Conservation (phyloP, 2,329 filamentous ascomycete species). For the Exophiala spinifera region DNA sequence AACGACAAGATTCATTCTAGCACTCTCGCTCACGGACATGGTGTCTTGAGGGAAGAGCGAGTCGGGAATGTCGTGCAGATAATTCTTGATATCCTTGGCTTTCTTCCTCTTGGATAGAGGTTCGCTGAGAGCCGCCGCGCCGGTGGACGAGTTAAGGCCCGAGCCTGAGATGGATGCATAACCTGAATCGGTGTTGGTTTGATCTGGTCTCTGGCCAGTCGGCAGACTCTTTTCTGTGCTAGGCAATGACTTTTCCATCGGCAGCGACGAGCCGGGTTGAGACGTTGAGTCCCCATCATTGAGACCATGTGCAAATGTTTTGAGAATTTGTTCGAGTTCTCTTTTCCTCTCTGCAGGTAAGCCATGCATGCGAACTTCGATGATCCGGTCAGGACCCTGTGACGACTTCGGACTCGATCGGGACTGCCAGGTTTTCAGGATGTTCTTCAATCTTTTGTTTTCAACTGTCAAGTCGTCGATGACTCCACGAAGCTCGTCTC, state of each 20-base stretch:
- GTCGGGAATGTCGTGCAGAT: slow-evolving; percentile 69
- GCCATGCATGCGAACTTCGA: slow-evolving; percentile 77
- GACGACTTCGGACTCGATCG: slow-evolving; percentile 41
- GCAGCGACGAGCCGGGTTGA: slow-evolving; percentile 12
- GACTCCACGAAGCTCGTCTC: slow-evolving; percentile 74
- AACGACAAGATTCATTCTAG: slow-evolving; percentile 75
- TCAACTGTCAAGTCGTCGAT: slow-evolving; percentile 85
- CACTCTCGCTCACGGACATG: slow-evolving; percentile 62
- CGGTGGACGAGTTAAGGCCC: slow-evolving; percentile 11
- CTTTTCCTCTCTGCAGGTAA: slow-evolving; percentile 69
- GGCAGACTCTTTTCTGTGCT: slow-evolving; percentile 3
- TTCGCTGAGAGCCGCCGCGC: slow-evolving; percentile 3
- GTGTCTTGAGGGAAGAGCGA: slow-evolving; percentile 62
- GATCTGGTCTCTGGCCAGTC: background rate
- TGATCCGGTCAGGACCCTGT: slow-evolving; percentile 70
- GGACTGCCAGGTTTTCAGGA: slow-evolving; percentile 68
- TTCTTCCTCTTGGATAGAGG: slow-evolving; percentile 27
- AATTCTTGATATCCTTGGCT: slow-evolving; percentile 64
- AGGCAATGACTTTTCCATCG: slow-evolving; percentile 7
- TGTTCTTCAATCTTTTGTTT: slow-evolving; percentile 74
- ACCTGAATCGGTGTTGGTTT: slow-evolving; percentile 29
- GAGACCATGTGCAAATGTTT: slow-evolving; percentile 53
- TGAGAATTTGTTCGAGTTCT: slow-evolving; percentile 70
- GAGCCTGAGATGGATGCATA: slow-evolving; percentile 42
- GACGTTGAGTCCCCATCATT: slow-evolving; percentile 9